These are phyloP conservation scores for Eucalyptus polyanthemos DNA, from an alignment of 345 rosid genomes.

Conservation along the genomic window DNA sequence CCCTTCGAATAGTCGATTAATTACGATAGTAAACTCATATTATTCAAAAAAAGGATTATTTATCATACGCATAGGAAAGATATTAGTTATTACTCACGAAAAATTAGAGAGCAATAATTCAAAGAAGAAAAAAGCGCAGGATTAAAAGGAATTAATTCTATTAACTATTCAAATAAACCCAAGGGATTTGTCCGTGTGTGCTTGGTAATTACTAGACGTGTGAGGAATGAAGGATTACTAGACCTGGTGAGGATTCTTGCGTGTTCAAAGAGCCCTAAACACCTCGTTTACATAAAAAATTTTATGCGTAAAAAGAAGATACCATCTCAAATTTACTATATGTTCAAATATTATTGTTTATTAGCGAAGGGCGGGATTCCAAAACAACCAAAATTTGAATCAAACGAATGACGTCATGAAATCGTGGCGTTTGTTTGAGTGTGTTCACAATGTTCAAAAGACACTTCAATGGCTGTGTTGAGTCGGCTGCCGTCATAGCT, in stretches of 20 bases:
- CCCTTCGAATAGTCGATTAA: fast-evolving
- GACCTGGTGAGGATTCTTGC: not conserved
- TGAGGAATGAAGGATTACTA: not conserved
- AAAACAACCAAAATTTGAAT: not conserved
- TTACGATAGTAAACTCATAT: not conserved
- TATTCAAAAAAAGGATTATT: not conserved
- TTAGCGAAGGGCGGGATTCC: not conserved
- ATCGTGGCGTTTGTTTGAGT: not conserved
- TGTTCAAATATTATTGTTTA: not conserved
- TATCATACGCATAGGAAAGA: not conserved
- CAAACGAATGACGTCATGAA: not conserved
- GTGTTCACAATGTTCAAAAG: not conserved
- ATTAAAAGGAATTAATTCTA: not conserved
- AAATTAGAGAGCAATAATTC: not conserved
- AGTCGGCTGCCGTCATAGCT: not conserved
- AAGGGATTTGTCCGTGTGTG: not conserved
- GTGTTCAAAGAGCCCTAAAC: not conserved
- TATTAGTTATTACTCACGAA: not conserved
- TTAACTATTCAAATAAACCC: not conserved
- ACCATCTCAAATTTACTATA: not conserved
- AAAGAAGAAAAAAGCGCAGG: not conserved
- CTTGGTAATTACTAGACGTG: not conserved
- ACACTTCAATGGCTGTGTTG: not conserved
- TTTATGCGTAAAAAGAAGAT: not conserved
- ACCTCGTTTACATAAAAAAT: fast-evolving